Percentiles rank a stretch among this genome's conserved stretches.
Conservation (phyloP, 495 filamentous ascomycete species). For the Saxophila tyrrhenica region DNA sequence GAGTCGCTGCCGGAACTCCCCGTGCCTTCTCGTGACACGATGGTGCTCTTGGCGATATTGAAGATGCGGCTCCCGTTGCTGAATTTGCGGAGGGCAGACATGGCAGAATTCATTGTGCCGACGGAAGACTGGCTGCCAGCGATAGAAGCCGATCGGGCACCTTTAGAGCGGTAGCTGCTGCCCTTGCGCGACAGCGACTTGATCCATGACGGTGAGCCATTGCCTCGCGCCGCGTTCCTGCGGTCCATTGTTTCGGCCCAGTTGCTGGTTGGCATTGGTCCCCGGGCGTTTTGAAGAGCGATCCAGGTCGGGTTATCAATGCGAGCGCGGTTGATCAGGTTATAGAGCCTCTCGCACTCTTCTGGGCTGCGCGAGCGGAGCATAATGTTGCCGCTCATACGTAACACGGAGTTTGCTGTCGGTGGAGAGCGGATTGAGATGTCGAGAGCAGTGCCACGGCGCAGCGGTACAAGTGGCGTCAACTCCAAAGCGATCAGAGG, state of each 20-base stretch:
- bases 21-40: slow-evolving; percentile 44
- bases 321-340: slow-evolving; percentile 67
- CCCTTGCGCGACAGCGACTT: slow-evolving; percentile 40
- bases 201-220: slow-evolving; percentile 24
- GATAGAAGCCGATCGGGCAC: slow-evolving; percentile 38
- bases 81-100: slow-evolving; percentile 67
- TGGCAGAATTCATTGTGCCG: slow-evolving; percentile 50
- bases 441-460: slow-evolving; percentile 81
- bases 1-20: slow-evolving; percentile 49
- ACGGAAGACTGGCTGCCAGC: slow-evolving; percentile 41
- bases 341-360: slow-evolving; percentile 73
- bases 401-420: slow-evolving; percentile 56
- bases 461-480: slow-evolving; percentile 76
- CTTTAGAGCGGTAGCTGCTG: slow-evolving; percentile 46
- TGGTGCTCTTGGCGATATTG: slow-evolving; percentile 59
- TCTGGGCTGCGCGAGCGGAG: slow-evolving; percentile 68
- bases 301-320: slow-evolving; percentile 84
- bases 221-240: slow-evolving; percentile 26
- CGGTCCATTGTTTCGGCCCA: slow-evolving; percentile 34
- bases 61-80: slow-evolving; percentile 55
- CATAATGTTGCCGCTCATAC: slow-evolving; percentile 66
- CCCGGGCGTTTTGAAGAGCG: slow-evolving; percentile 60
- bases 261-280: slow-evolving; percentile 27
- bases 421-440: slow-evolving; percentile 82
- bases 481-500: slow-evolving; percentile 72